Conservation (phyloP, 2,329 filamentous ascomycete species). For the Rosellinia necatrix region DNA sequence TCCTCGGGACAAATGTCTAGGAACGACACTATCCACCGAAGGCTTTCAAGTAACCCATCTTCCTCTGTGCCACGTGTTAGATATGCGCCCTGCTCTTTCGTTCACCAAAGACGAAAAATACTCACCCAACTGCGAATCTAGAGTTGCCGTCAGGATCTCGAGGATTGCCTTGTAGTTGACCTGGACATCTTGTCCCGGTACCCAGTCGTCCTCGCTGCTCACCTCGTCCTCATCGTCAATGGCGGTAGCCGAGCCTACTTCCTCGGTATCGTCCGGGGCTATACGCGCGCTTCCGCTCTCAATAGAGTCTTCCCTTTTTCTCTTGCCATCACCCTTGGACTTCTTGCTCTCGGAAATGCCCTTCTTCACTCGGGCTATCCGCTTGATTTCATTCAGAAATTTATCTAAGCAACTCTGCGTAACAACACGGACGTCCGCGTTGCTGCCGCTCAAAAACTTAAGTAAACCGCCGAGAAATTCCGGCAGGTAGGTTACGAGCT, state of each 20-base stretch:
- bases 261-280: slow-evolving; percentile 63
- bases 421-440: slow-evolving; percentile 90
- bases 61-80: slow-evolving; percentile 65
- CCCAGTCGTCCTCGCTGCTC: slow-evolving; percentile 87
- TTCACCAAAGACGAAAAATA: slow-evolving; percentile 16
- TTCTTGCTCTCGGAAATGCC: slow-evolving; percentile 86
- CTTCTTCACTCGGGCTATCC: slow-evolving; percentile 90
- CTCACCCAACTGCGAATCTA: slow-evolving; percentile 79
- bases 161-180: slow-evolving; percentile 92
- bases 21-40: slow-evolving; percentile 95
- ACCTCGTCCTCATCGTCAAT: slow-evolving; percentile 60
- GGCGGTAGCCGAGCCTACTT: slow-evolving; percentile 60
- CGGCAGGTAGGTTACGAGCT: slow-evolving; percentile 89
- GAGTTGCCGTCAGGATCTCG: slow-evolving; percentile 86
- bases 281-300: slow-evolving; percentile 67
- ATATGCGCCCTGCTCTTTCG: slow-evolving; percentile 1
- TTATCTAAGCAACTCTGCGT: slow-evolving; percentile 88
- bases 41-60: slow-evolving; percentile 85
- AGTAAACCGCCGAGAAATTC: slow-evolving; percentile 89
- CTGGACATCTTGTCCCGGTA: slow-evolving; percentile 94
- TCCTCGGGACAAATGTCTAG: slow-evolving; percentile 97
- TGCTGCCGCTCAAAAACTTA: slow-evolving; percentile 89
- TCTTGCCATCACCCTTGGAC: slow-evolving; percentile 67
- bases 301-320: slow-evolving; percentile 70
- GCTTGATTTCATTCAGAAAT: slow-evolving; percentile 91